phyloP scores from a whole-genome alignment of 257 asterid species.

The Nicotiana tomentosiformis region DNA sequence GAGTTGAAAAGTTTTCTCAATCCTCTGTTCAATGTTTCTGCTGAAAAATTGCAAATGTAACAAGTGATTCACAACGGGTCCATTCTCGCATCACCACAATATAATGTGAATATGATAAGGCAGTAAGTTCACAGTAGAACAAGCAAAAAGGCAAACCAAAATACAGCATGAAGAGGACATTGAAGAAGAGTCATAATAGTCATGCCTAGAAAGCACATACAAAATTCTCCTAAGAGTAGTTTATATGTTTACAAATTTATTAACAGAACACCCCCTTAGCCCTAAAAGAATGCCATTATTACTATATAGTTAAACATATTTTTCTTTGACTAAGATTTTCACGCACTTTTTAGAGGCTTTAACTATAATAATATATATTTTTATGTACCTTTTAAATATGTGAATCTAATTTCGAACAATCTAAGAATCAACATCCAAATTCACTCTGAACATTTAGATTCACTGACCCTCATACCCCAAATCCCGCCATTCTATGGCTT shows the following conservation, averaged over 20 bases:
- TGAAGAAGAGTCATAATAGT: background rate
- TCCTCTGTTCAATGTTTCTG: conserved; percentile 62
- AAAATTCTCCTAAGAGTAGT: background rate
- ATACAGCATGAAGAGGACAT: background rate
- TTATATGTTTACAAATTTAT: background rate
- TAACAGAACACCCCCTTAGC: background rate
- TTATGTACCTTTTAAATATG: too few relatives aligned
- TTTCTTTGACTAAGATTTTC: too few relatives aligned
- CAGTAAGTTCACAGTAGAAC: background rate
- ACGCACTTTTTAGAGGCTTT: too few relatives aligned
- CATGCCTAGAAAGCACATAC: background rate
- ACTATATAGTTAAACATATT: background rate
- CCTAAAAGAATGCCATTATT: background rate
- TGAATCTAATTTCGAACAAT: too few relatives aligned
- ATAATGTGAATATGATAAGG: background rate
- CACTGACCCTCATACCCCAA: background rate
- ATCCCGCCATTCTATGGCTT: too few relatives aligned
- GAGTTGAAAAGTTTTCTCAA: conserved; percentile 80
- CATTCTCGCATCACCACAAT: background rate
- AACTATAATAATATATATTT: too few relatives aligned
- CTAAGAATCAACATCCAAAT: background rate
- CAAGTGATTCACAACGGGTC: background rate
- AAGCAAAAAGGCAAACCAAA: background rate
- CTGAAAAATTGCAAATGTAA: conserved; percentile 30
- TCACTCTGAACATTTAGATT: background rate